Conservation (phyloP, 1,139 yeast species). For the Wickerhamiella pararugosa region DNA sequence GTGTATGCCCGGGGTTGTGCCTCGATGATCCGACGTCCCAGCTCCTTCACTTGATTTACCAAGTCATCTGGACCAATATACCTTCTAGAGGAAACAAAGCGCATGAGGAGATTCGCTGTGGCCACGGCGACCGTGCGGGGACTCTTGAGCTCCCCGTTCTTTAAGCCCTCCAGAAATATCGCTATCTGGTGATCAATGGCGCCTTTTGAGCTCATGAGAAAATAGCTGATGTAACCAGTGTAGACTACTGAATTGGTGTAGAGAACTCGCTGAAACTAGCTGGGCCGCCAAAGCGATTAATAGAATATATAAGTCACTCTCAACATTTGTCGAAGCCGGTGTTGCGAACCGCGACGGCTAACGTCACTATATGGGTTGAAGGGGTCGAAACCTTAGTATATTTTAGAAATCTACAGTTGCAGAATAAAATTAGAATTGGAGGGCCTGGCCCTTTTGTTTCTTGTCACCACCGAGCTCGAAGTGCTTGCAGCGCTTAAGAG, state of each 20-base stretch:
- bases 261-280: not conserved
- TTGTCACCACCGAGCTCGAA: constrained; percentile 99
- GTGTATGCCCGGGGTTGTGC: constrained; percentile 51
- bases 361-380: not conserved
- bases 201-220: constrained; percentile 10
- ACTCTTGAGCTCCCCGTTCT: constrained; percentile 59
- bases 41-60: constrained; percentile 45
- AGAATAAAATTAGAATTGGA: constrained; percentile 54
- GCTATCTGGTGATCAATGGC: constrained; percentile 17
- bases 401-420: not conserved
- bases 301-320: too few relatives aligned
- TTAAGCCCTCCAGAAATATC: constrained; percentile 29
- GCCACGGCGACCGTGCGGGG: constrained; percentile 72
- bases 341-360: not conserved
- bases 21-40: constrained; percentile 26
- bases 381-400: not conserved
- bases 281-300: not conserved
- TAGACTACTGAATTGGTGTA: not conserved
- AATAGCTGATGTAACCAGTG: not conserved
- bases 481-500: constrained; percentile 99
- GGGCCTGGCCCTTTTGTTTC: constrained; percentile 99
- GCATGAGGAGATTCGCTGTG: constrained; percentile 72
- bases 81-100: constrained; percentile 79
- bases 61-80: constrained; percentile 71
- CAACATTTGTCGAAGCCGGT: too few relatives aligned